These are phyloP conservation scores for Ricinus communis DNA, from an alignment of 345 rosid genomes.

Conservation along the genomic window DNA sequence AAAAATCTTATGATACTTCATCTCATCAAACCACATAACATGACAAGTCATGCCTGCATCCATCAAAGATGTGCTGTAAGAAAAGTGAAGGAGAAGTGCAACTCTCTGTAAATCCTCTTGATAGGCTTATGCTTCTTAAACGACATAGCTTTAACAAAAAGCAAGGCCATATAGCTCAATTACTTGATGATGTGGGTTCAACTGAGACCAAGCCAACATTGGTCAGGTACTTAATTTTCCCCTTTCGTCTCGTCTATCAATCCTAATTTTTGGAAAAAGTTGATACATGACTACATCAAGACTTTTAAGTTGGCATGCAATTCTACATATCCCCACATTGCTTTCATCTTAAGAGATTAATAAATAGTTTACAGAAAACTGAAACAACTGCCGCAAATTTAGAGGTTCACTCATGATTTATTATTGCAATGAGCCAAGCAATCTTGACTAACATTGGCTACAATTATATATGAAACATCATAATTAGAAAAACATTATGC, in stretches of 20 bases:
- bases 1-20: neutral
- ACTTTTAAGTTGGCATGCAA: neutral
- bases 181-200: no score
- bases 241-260: no score
- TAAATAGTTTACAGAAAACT: neutral
- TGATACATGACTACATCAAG: neutral
- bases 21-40: neutral
- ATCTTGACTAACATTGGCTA: no score
- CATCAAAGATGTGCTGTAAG: neutral
- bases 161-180: no score
- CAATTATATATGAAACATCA: no score
- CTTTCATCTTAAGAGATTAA: neutral
- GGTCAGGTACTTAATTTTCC: no score
- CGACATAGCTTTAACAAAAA: no score
- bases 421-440: no score
- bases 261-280: neutral
- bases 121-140: neutral
- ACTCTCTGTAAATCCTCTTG: neutral
- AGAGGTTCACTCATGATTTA: neutral
- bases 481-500: no score
- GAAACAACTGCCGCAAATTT: neutral
- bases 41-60: neutral
- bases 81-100: neutral
- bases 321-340: neutral
- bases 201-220: no score